Conservation (phyloP, 306 rosid species). For the Potentilla sterilis region DNA sequence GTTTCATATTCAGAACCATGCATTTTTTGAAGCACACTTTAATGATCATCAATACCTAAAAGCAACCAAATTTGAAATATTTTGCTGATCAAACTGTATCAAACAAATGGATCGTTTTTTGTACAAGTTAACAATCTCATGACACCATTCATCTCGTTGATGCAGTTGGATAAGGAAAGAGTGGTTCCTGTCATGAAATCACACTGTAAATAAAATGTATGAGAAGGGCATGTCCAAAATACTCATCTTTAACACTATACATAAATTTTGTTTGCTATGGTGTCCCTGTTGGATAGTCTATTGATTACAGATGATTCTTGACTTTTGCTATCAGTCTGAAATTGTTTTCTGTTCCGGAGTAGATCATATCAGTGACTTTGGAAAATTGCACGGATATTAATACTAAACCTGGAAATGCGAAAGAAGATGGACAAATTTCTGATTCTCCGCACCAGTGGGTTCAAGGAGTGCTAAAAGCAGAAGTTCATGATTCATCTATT, state of each 20-base stretch:
- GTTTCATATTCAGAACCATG: slow-evolving; percentile 1
- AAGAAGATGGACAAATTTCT: slow-evolving; percentile 42
- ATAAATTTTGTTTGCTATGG: background rate
- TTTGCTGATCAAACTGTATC: background rate
- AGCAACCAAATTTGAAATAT: background rate
- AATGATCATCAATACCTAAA: background rate
- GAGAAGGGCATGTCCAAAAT: background rate
- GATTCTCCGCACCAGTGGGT: slow-evolving; percentile 43
- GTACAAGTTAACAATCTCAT: background rate
- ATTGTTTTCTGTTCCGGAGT: slow-evolving; percentile 32
- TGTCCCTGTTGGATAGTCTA: slow-evolving; percentile 11
- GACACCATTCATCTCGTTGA: background rate
- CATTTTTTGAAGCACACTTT: background rate
- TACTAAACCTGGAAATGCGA: slow-evolving; percentile 27
- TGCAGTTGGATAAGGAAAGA: background rate
- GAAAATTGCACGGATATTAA: slow-evolving; percentile 62
- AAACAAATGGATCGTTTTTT: background rate
- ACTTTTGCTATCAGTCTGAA: slow-evolving; percentile 20
- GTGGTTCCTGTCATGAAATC: background rate
- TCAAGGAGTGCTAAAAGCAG: slow-evolving; percentile 42
- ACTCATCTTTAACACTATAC: background rate
- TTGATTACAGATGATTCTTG: slow-evolving; percentile 13
- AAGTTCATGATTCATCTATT: slow-evolving; percentile 34
- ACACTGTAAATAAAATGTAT: background rate
- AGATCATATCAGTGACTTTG: slow-evolving; percentile 83